phyloP scores from a whole-genome alignment of 139 green algal species.

The Chlamydomonas sphaeroides region DNA sequence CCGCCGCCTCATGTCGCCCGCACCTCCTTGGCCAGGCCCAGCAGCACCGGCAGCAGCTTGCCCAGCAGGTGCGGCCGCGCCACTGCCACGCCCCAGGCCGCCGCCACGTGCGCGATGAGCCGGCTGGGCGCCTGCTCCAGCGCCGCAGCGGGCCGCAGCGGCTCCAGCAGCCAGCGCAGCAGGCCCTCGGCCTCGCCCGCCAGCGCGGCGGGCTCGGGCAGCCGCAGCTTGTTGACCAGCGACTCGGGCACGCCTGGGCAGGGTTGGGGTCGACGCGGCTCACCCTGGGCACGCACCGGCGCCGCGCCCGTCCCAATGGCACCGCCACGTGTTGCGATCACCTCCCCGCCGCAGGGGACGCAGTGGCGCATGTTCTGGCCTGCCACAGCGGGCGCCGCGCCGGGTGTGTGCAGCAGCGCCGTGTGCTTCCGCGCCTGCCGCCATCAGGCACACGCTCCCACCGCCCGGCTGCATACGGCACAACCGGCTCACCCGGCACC shows the following conservation, averaged over 20 bases:
- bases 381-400: too few relatives aligned
- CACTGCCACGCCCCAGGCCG: slow-evolving; percentile 25
- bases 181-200: slow-evolving; percentile 18
- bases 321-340: too few relatives aligned
- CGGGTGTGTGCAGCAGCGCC: too few relatives aligned
- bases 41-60: slow-evolving; percentile 38
- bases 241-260: slow-evolving; percentile 29
- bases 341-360: too few relatives aligned
- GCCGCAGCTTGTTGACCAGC: slow-evolving; percentile 29
- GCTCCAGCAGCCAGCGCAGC: slow-evolving; percentile 41
- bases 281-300: too few relatives aligned
- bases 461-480: too few relatives aligned
- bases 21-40: slow-evolving; percentile 52
- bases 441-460: too few relatives aligned
- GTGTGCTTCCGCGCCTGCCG: too few relatives aligned
- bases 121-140: slow-evolving; percentile 15
- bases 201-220: slow-evolving; percentile 42
- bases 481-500: slow-evolving; percentile 43
- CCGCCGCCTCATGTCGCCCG: not conserved
- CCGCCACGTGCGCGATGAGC: slow-evolving; percentile 37
- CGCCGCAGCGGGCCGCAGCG: slow-evolving; percentile 22
- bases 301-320: too few relatives aligned
- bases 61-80: slow-evolving; percentile 41
- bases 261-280: too few relatives aligned
- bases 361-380: too few relatives aligned